Evolutionary conservation across 2,329 filamentous ascomycete species (phyloP), one percentile per base, ranked within the genome.

Genomic region (Paracoccidioides brasiliensis): DNA sequence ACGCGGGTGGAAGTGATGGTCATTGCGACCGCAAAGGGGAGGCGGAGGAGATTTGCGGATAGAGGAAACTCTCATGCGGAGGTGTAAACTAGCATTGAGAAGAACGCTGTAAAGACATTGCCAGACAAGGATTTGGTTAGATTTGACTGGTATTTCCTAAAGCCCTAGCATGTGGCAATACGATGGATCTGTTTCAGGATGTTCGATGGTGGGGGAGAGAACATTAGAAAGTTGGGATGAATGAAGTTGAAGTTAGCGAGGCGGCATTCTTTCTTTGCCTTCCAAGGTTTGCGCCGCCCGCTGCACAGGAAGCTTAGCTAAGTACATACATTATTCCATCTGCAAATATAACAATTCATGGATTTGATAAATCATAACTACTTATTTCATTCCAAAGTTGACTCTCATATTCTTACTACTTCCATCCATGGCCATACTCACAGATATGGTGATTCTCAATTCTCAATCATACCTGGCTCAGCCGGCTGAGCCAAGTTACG

Each of bases 1-100:
- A 66, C 67, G 51, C 68, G 65, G 32, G 67, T 64, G 5, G 72
- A 70, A 40, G 68, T 71, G 60, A 76, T 74, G 51, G 73, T 73
- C 74, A 76, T 76, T 61, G 59, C 35, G 49, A 51, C 49, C 3
- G 49, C 6, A 37, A 41, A 22, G 15, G 5, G 35, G 28, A 46
- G 22, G 35, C 9, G 15, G 48, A 51, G 48, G 8, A 4, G 35
- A 15, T 37, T 22, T 37, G 45, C 45, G 45, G 45, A 37, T n/a
- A 37, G 41, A 9, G 37, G 49, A 51, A 51, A 37, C 49, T 51
- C 15, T 30, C 33, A 8, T 28, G 49, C 15, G 35, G 37, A 51
- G 49, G 12, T 32, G 22, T 15, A 15, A 22, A 9, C 37, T 51
- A 51, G 49, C 49, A 30, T 41, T 28, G 15, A 41, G 15, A 28